phyloP scores from a whole-genome alignment of 495 filamentous ascomycete genomes.

The Mycothermus thermophilus region DNA sequence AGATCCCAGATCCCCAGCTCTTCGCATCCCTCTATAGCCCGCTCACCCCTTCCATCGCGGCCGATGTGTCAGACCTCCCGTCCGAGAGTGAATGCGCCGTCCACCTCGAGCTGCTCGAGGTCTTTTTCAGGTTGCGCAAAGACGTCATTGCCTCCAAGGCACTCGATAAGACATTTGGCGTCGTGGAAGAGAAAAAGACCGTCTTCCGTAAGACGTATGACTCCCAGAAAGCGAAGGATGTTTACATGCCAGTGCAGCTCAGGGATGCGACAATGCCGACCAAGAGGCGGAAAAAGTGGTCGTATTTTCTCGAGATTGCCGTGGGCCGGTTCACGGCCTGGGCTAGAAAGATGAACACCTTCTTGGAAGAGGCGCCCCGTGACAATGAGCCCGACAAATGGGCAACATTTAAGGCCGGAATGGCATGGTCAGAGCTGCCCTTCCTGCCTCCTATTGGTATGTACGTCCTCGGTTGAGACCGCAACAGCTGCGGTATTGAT shows the following conservation, averaged over 20 bases:
- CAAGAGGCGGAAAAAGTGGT: slow-evolving; percentile 1
- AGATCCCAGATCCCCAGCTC: not conserved
- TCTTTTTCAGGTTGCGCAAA: slow-evolving; percentile 14
- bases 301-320: not conserved
- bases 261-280: slow-evolving; percentile 2
- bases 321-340: slow-evolving; percentile 1
- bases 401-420: too few relatives aligned
- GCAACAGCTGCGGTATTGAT: not conserved
- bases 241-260: not conserved
- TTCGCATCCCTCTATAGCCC: not conserved
- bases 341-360: not conserved
- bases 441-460: not conserved
- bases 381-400: not conserved
- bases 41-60: not conserved
- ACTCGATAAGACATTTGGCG: slow-evolving; percentile 7
- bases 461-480: not conserved
- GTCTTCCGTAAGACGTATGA: not conserved
- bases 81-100: slow-evolving; percentile 18
- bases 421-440: too few relatives aligned
- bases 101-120: slow-evolving; percentile 25
- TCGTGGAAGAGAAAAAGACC: not conserved
- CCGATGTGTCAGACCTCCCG: slow-evolving; percentile 6
- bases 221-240: not conserved
- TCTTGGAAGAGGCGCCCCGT: not conserved
- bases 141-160: slow-evolving; percentile 5